phyloP scores from a whole-genome alignment of 495 filamentous ascomycete genomes.

The Trichoderma parareesei region DNA sequence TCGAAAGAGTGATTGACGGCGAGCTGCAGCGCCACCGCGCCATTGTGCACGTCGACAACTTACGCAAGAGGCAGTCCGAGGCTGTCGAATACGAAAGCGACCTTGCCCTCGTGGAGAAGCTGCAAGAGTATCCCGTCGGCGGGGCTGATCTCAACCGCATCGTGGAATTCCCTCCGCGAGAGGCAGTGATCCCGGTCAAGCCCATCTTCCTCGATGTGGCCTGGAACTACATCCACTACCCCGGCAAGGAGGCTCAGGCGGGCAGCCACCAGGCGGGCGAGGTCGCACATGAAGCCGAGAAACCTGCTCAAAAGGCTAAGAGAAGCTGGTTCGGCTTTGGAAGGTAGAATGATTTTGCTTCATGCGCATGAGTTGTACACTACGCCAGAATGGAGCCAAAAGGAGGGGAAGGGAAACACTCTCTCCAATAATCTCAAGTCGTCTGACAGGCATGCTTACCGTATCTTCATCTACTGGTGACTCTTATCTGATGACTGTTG shows the following conservation, averaged over 20 bases:
- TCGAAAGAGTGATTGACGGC: conserved; percentile 53
- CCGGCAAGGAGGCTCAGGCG: conserved; percentile 43
- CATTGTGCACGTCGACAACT: conserved; percentile 67
- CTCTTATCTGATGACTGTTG: too few species aligned
- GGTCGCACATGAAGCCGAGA: conserved; percentile 25
- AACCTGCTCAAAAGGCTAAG: conserved; percentile 38
- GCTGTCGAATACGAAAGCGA: conserved; percentile 20
- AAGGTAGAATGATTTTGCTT: conserved; percentile 38
- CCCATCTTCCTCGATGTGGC: conserved; percentile 94
- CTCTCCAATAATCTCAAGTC: too few species aligned
- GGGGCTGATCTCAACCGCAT: conserved; percentile 67
- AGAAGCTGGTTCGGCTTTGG: conserved; percentile 90
- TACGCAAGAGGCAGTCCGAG: conserved; percentile 24
- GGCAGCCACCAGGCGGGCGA: conserved; percentile 16
- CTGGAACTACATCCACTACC: conserved; percentile 97
- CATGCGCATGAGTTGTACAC: background rate
- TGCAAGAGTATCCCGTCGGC: conserved; percentile 63
- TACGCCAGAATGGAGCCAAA: background rate
- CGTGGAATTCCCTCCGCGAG: conserved; percentile 75
- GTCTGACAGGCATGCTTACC: too few species aligned
- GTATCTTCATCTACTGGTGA: too few species aligned
- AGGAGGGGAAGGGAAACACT: too few species aligned
- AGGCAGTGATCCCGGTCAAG: conserved; percentile 84
- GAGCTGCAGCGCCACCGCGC: conserved; percentile 71
- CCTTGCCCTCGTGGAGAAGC: conserved; percentile 55